phyloP scores from a whole-genome alignment of 2,329 filamentous ascomycete genomes.

The Sclerotinia minor region DNA sequence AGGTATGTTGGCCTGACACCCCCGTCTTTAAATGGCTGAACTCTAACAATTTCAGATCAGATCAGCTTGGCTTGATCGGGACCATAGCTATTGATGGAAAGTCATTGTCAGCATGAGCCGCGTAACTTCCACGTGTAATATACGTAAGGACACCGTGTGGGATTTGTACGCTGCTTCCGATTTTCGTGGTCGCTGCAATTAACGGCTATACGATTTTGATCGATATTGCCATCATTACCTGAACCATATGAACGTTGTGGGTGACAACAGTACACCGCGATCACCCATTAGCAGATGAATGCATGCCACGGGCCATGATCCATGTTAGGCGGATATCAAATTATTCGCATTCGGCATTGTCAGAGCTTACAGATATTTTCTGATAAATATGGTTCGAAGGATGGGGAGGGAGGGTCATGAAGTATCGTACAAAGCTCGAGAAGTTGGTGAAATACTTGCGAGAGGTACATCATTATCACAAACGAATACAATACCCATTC shows the following conservation, averaged over 20 bases:
- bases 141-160: background rate
- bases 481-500: background rate
- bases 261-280: background rate
- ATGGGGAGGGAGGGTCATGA: background rate
- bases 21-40: background rate
- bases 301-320: background rate
- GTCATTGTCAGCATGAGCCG: background rate
- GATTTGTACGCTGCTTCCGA: background rate
- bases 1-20: conserved; percentile 7
- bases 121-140: background rate
- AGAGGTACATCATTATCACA: background rate
- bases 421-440: background rate
- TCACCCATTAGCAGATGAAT: background rate
- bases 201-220: background rate
- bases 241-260: background rate
- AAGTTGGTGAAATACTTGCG: background rate
- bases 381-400: background rate
- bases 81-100: background rate
- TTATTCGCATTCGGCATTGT: background rate
- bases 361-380: background rate
- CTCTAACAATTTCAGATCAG: background rate
- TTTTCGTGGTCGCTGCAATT: too few species aligned
- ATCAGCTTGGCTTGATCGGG: background rate
- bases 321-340: background rate
- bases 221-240: background rate